phyloP scores from a whole-genome alignment of 306 rosid genomes.

The Cucumis melo region DNA sequence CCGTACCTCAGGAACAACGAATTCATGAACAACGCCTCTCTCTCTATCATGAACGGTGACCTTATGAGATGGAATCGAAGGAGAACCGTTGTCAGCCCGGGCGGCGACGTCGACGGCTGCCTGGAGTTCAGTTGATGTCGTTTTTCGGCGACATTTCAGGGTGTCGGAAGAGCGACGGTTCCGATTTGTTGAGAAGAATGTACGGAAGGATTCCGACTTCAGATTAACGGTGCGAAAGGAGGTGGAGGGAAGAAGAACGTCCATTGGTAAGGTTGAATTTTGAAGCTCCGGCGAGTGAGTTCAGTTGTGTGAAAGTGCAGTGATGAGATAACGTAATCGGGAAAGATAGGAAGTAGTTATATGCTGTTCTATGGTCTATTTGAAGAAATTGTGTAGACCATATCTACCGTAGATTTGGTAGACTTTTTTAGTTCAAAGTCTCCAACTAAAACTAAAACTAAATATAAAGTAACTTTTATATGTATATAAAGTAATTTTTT shows the following conservation, averaged over 20 bases:
- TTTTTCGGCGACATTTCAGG: conserved; percentile 25
- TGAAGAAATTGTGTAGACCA: background rate
- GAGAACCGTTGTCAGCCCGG: conserved; percentile 13
- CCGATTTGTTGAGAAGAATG: conserved; percentile 8
- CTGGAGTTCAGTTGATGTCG: conserved; percentile 45
- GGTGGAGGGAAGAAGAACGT: conserved; percentile 38
- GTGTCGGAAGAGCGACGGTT: background rate
- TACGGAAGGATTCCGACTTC: conserved; percentile 11
- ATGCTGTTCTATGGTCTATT: background rate
- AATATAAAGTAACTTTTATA: too few species aligned
- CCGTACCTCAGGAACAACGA: conserved; percentile 75
- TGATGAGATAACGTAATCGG: conserved; percentile 4
- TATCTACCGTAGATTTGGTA: background rate
- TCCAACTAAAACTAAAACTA: too few species aligned
- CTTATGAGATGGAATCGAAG: conserved; percentile 50
- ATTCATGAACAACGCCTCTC: conserved; percentile 71
- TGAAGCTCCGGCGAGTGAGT: background rate
- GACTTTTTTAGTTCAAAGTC: background rate
- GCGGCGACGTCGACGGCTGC: conserved; percentile 20
- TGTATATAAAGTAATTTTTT: too few species aligned
- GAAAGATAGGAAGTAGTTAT: background rate
- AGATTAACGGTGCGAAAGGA: conserved; percentile 19
- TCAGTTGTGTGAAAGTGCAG: conserved; percentile 4
- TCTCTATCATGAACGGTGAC: conserved; percentile 79
- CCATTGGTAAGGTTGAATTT: conserved; percentile 22